These are phyloP conservation scores for Orbilia javanica DNA, from an alignment of 2,329 filamentous ascomycete genomes.

Conservation along the genomic window DNA sequence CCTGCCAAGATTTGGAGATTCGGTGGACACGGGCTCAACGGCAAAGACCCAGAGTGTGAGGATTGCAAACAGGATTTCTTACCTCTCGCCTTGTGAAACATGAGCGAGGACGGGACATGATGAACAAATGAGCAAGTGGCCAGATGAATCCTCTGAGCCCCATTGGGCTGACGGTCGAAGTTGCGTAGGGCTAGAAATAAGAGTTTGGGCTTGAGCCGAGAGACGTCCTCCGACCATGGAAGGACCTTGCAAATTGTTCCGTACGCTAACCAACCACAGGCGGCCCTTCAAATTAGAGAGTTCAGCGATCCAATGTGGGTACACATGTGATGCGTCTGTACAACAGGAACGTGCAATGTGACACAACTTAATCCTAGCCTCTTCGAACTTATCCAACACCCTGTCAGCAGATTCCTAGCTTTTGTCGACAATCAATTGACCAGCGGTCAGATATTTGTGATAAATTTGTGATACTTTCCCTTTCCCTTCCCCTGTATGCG, in stretches of 20 bases:
- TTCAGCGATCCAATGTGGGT: slow-evolving; percentile 44
- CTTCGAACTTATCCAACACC: slow-evolving; percentile 33
- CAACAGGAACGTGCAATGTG: slow-evolving; percentile 44
- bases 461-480: slow-evolving; percentile 17
- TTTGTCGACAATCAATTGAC: background rate
- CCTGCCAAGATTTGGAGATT: slow-evolving; percentile 46
- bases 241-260: slow-evolving; percentile 39
- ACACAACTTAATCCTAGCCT: slow-evolving; percentile 51
- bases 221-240: slow-evolving; percentile 35
- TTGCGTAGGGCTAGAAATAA: slow-evolving; percentile 51
- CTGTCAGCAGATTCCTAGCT: background rate
- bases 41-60: slow-evolving; percentile 26
- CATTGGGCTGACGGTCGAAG: slow-evolving; percentile 42
- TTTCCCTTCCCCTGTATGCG: slow-evolving; percentile 6
- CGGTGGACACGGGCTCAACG: slow-evolving; percentile 37
- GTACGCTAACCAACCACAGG: slow-evolving; percentile 24
- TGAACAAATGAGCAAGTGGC: slow-evolving; percentile 22
- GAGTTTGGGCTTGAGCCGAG: slow-evolving; percentile 44
- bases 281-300: slow-evolving; percentile 24
- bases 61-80: slow-evolving; percentile 48
- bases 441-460: background rate
- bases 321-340: slow-evolving; percentile 50
- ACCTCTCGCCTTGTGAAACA: slow-evolving; percentile 48
- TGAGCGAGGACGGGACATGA: slow-evolving; percentile 24
- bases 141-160: slow-evolving; percentile 40